These are phyloP conservation scores for Exobasidium cylindrosporum DNA, from an alignment of 1,284 basidiomycete species.

Conservation along the genomic window DNA sequence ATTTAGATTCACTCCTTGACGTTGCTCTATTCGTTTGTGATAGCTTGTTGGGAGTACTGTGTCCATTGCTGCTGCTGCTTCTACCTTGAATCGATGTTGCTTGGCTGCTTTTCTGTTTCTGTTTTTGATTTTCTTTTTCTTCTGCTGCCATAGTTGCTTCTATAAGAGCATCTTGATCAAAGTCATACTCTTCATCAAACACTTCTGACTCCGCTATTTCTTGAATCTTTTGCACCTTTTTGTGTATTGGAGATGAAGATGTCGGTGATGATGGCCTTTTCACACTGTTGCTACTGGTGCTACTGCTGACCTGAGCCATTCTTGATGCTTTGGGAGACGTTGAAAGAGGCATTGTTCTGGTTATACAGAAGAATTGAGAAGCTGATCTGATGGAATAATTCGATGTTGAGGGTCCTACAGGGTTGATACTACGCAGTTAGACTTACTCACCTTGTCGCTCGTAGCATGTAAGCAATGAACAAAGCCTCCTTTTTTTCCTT, in stretches of 20 bases:
- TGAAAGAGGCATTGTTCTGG: neutral
- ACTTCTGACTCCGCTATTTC: neutral
- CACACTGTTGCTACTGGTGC: neutral
- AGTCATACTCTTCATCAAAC: neutral
- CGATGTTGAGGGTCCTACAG: too few species aligned
- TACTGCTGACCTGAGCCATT: neutral
- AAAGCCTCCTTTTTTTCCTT: too few species aligned
- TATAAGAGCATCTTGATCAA: neutral
- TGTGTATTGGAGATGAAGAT: neutral
- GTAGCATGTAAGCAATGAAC: too few species aligned
- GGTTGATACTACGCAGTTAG: too few species aligned
- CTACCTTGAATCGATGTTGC: neutral
- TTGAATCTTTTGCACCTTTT: neutral
- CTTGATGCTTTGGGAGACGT: neutral
- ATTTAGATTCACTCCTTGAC: neutral
- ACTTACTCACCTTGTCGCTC: too few species aligned
- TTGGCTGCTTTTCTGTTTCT: conserved; percentile 8
- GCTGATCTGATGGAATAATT: too few species aligned
- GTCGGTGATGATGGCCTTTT: neutral
- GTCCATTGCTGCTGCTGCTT: neutral
- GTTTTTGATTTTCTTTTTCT: conserved; percentile 10
- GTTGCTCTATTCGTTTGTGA: neutral
- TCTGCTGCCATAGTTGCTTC: conserved; percentile 11
- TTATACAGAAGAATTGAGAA: too few species aligned
- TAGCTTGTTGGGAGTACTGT: neutral